A percentile compares a stretch with the other conserved stretches of the same genome.
These are phyloP conservation scores for Nannizziopsis arthrosporioides DNA, from an alignment of 2,329 filamentous ascomycete species.

Conservation along the genomic window DNA sequence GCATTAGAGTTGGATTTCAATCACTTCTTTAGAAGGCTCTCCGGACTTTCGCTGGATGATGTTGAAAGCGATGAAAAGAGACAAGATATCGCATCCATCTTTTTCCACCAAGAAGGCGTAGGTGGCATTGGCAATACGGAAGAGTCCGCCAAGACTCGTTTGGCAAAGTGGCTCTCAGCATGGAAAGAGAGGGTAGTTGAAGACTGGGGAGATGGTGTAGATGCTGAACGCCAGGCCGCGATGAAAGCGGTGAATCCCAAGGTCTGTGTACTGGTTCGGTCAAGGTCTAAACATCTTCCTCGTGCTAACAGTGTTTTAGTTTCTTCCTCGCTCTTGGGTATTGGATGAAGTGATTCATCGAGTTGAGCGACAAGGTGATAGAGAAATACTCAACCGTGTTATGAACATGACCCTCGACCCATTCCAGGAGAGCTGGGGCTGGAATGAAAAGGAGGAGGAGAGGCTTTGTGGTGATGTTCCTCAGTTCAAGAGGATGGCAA, in stretches of 20 bases:
- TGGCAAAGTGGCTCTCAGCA: constrained; percentile 68
- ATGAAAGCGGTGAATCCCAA: constrained; percentile 90
- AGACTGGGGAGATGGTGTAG: constrained; percentile 57
- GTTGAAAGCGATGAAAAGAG: constrained; percentile 54
- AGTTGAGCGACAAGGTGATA: constrained; percentile 73
- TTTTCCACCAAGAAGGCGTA: constrained; percentile 68
- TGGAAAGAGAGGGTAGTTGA: constrained; percentile 63
- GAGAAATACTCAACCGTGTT: constrained; percentile 62
- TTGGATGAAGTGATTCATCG: constrained; percentile 84
- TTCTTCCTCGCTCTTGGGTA: constrained; percentile 81
- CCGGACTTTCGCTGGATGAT: constrained; percentile 49
- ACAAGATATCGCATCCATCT: constrained; percentile 53
- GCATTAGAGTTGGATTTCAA: constrained; percentile 81
- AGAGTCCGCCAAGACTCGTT: constrained; percentile 50
- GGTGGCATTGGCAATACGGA: constrained; percentile 49
- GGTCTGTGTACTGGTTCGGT: constrained; percentile 24
- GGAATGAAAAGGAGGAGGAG: constrained; percentile 60
- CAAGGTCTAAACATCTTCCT: not conserved
- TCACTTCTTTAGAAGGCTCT: constrained; percentile 78
- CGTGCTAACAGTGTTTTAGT: constrained; percentile 34
- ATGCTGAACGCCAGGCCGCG: constrained; percentile 52
- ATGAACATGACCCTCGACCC: constrained; percentile 77
- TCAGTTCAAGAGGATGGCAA: constrained; percentile 62
- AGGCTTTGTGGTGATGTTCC: constrained; percentile 81
- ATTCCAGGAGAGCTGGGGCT: constrained; percentile 59